A percentile compares a stretch with the other conserved stretches of the same genome.
Conservation (phyloP, 2,329 filamentous ascomycete species). For the Fusarium virguliforme region DNA sequence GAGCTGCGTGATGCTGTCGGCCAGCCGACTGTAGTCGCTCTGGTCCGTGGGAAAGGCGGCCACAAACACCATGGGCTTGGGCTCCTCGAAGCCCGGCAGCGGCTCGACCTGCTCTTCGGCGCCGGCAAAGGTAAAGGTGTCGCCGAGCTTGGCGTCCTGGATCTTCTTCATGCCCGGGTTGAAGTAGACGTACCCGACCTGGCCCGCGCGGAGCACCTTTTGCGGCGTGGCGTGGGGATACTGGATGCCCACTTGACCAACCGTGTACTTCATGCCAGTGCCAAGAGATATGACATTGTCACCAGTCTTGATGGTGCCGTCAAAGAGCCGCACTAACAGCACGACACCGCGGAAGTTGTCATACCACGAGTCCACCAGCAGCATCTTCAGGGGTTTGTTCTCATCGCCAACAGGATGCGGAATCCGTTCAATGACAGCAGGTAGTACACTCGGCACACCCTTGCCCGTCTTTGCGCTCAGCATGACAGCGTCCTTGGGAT, state of each 20-base stretch:
- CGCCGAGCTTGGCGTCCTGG: slow-evolving; percentile 94
- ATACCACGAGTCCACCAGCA: slow-evolving; percentile 98
- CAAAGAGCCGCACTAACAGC: slow-evolving; percentile 90
- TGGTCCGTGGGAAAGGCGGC: slow-evolving; percentile 96
- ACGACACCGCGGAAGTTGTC: slow-evolving; percentile 96
- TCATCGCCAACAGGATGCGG: slow-evolving; percentile 84
- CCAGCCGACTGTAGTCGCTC: slow-evolving; percentile 85
- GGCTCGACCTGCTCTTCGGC: slow-evolving; percentile 83
- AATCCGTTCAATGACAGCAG: slow-evolving; percentile 87
- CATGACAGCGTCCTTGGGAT: slow-evolving; percentile 77
- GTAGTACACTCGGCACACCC: slow-evolving; percentile 87
- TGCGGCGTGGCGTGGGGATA: slow-evolving; percentile 91
- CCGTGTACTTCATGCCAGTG: slow-evolving; percentile 90
- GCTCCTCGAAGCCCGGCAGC: slow-evolving; percentile 94
- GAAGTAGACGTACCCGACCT: slow-evolving; percentile 97
- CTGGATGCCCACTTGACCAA: slow-evolving; percentile 97
- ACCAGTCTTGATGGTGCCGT: slow-evolving; percentile 86
- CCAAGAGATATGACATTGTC: slow-evolving; percentile 91
- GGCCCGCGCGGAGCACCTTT: slow-evolving; percentile 85
- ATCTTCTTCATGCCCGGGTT: slow-evolving; percentile 99
- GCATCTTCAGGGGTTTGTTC: slow-evolving; percentile 81
- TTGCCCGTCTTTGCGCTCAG: slow-evolving; percentile 96
- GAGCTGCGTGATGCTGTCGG: slow-evolving; percentile 95
- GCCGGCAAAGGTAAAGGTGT: slow-evolving; percentile 91
- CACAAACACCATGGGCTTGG: slow-evolving; percentile 99